These are phyloP conservation scores for Pseudozyma sp. DNA, from an alignment of 1,284 basidiomycete species.

Conservation along the genomic window DNA sequence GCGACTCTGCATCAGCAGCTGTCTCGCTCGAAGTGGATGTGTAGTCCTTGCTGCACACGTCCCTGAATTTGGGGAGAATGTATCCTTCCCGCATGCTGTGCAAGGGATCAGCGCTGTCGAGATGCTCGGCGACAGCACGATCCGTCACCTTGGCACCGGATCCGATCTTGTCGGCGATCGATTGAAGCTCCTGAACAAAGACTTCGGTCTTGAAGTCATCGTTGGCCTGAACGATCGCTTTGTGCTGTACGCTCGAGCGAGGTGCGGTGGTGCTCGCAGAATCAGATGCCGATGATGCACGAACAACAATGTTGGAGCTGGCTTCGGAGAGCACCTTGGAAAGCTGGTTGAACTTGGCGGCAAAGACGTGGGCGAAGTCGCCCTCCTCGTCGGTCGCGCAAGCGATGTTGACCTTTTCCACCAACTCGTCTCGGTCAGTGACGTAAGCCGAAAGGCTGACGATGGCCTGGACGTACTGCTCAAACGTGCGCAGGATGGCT, in stretches of 20 bases:
- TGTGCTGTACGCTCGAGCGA: slow-evolving; percentile 17
- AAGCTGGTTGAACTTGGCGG: slow-evolving; percentile 39
- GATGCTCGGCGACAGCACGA: slow-evolving; percentile 41
- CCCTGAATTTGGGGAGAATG: slow-evolving; percentile 50
- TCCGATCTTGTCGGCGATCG: slow-evolving; percentile 44
- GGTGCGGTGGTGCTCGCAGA: background rate
- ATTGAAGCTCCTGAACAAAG: slow-evolving; percentile 38
- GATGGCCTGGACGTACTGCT: slow-evolving; percentile 43
- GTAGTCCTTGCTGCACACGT: slow-evolving; percentile 44
- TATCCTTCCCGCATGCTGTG: slow-evolving; percentile 47
- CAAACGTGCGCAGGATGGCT: slow-evolving; percentile 48
- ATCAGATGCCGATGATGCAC: slow-evolving; percentile 4
- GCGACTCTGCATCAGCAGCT: slow-evolving; percentile 67
- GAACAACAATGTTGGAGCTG: slow-evolving; percentile 26
- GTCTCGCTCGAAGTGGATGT: slow-evolving; percentile 26
- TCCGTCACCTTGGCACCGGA: slow-evolving; percentile 33
- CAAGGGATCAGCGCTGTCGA: slow-evolving; percentile 46
- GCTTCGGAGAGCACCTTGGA: slow-evolving; percentile 49
- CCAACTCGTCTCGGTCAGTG: slow-evolving; percentile 37
- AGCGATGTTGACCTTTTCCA: slow-evolving; percentile 38
- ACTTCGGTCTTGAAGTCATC: slow-evolving; percentile 33
- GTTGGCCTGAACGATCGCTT: slow-evolving; percentile 23
- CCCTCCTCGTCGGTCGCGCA: slow-evolving; percentile 39
- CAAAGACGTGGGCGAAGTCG: slow-evolving; percentile 35
- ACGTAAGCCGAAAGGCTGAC: slow-evolving; percentile 44